These are phyloP conservation scores for Skeletonema tropicum DNA, from an alignment of 108 stramenopile genomes.

Conservation along the genomic window DNA sequence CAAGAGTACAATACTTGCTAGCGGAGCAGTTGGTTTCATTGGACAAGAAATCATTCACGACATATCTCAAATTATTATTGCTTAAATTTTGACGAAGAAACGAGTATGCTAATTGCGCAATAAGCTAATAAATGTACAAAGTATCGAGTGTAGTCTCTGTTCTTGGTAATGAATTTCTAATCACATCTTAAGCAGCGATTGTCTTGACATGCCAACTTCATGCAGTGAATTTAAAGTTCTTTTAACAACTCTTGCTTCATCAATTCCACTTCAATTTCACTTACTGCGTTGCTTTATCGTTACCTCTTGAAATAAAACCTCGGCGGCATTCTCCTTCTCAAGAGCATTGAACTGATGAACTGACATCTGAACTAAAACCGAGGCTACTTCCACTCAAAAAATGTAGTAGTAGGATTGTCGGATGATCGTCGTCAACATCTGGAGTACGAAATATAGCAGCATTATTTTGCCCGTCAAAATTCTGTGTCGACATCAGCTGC, in stretches of 20 bases:
- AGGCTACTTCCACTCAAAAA: too few relatives aligned
- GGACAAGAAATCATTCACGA: slow-evolving; percentile 4
- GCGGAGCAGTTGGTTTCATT: neutral
- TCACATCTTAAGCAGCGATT: slow-evolving; percentile 36
- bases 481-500: too few relatives aligned
- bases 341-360: slow-evolving; percentile 14
- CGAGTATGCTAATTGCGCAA: neutral
- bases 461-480: too few relatives aligned
- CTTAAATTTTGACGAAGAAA: neutral
- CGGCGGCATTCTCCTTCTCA: neutral
- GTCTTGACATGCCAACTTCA: slow-evolving; percentile 43
- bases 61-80: slow-evolving; percentile 1
- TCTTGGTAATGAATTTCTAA: slow-evolving; percentile 36
- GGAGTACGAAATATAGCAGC: too few relatives aligned
- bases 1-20: neutral
- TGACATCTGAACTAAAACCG: too few relatives aligned
- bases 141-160: slow-evolving; percentile 2
- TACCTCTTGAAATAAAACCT: neutral
- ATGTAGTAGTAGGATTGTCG: too few relatives aligned
- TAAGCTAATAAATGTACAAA: neutral
- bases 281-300: slow-evolving; percentile 9
- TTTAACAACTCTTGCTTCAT: slow-evolving; percentile 8
- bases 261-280: neutral
- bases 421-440: too few relatives aligned
- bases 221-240: slow-evolving; percentile 50